These are phyloP conservation scores for Phlebopus sp. DNA, from an alignment of 1,284 basidiomycete genomes.

Conservation along the genomic window DNA sequence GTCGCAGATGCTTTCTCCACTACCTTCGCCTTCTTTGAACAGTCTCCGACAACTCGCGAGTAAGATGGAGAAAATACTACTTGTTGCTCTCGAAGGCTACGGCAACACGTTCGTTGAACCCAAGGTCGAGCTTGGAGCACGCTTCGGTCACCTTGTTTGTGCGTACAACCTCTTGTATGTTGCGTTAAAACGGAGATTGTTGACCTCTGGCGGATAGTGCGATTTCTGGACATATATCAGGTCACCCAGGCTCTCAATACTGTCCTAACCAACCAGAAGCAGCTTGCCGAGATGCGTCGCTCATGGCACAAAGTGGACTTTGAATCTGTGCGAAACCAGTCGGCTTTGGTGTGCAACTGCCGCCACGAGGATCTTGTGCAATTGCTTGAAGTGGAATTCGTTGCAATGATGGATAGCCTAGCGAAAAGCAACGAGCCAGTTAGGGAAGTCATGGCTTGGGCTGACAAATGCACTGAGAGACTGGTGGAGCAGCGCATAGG, in stretches of 20 bases:
- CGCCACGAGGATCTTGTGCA: slow-evolving; percentile 85
- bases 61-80: slow-evolving; percentile 86
- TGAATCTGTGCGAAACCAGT: slow-evolving; percentile 85
- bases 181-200: slow-evolving; percentile 5
- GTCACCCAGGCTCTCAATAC: slow-evolving; percentile 84
- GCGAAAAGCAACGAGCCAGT: slow-evolving; percentile 77
- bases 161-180: slow-evolving; percentile 35
- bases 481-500: slow-evolving; percentile 68
- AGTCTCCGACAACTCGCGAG: slow-evolving; percentile 79
- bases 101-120: slow-evolving; percentile 89
- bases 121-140: slow-evolving; percentile 83
- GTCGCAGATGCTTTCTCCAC: slow-evolving; percentile 78
- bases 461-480: slow-evolving; percentile 81
- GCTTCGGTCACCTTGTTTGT: slow-evolving; percentile 86
- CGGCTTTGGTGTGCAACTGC: slow-evolving; percentile 87
- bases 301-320: slow-evolving; percentile 87
- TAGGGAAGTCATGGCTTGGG: slow-evolving; percentile 83
- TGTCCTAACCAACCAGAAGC: slow-evolving; percentile 81
- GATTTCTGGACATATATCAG: slow-evolving; percentile 87
- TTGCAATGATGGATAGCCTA: slow-evolving; percentile 68
- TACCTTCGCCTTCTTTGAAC: slow-evolving; percentile 62
- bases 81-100: slow-evolving; percentile 76
- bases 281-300: slow-evolving; percentile 78
- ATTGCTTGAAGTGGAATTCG: slow-evolving; percentile 81
- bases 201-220: slow-evolving; percentile 48